A percentile compares a stretch with the other conserved stretches of the same genome.
These are phyloP conservation scores for Fusarium anguioides DNA, from an alignment of 2,329 filamentous ascomycete species.

Conservation along the genomic window DNA sequence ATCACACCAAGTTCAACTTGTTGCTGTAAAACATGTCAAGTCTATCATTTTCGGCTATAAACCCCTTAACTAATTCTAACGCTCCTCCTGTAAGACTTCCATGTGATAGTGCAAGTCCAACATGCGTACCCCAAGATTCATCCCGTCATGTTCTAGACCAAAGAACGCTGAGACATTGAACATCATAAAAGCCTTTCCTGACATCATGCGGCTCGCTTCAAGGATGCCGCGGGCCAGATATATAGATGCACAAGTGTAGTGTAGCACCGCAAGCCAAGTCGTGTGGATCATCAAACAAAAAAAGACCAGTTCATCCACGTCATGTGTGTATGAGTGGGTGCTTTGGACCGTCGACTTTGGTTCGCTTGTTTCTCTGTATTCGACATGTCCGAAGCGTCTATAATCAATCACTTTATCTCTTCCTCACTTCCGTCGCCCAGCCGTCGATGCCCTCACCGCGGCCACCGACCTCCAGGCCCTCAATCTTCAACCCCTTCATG, in stretches of 20 bases:
- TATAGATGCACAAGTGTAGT: conserved; percentile 11
- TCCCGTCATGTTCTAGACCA: conserved; percentile 7
- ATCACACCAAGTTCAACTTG: not conserved
- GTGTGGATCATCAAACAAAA: conserved; percentile 27
- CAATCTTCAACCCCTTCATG: conserved; percentile 83
- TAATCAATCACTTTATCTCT: conserved; percentile 64
- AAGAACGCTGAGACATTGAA: not conserved
- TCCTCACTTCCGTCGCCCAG: conserved; percentile 90
- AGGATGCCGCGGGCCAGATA: conserved; percentile 23
- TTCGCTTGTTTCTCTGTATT: conserved; percentile 39
- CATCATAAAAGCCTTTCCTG: conserved; percentile 18
- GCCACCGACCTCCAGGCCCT: conserved; percentile 79
- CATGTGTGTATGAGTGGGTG: conserved; percentile 13
- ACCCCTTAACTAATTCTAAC: not conserved
- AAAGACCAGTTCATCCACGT: conserved; percentile 19
- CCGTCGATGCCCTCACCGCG: conserved; percentile 93
- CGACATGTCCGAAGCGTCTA: conserved; percentile 34
- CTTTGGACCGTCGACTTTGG: conserved; percentile 29
- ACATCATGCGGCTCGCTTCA: conserved; percentile 21
- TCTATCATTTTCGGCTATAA: conserved; percentile 21
- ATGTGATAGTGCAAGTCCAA: not conserved
- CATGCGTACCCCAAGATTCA: conserved; percentile 1
- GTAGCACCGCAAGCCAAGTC: conserved; percentile 14
- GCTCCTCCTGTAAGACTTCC: conserved; percentile 1
- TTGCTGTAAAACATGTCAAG: not conserved